phyloP scores from a whole-genome alignment of 1,284 basidiomycete genomes.

The Malassezia obtusa region DNA sequence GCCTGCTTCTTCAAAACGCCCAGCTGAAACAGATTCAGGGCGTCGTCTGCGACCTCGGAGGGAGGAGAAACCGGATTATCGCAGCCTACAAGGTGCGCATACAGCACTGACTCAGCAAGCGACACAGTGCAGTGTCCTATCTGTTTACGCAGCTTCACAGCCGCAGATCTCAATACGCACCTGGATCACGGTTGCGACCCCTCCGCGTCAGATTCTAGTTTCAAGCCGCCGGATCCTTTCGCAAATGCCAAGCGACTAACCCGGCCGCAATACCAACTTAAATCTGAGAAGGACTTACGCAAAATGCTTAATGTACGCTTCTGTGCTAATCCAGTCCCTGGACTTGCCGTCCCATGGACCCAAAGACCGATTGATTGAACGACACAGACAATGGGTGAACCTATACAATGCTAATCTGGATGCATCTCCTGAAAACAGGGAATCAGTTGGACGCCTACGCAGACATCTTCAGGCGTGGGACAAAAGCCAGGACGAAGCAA shows the following conservation, averaged over 20 bases:
- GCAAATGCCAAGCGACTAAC: slow-evolving; percentile 24
- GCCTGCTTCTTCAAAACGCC: not conserved
- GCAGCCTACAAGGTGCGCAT: not conserved
- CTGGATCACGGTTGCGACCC: slow-evolving; percentile 31
- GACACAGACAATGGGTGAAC: slow-evolving; percentile 43
- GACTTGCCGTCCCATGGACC: slow-evolving; percentile 25
- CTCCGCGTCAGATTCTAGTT: slow-evolving; percentile 12
- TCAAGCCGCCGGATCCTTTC: slow-evolving; percentile 11
- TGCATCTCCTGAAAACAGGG: slow-evolving; percentile 27
- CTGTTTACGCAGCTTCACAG: slow-evolving; percentile 29
- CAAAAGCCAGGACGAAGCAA: slow-evolving; percentile 10
- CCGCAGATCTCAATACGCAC: slow-evolving; percentile 32
- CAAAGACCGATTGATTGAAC: slow-evolving; percentile 27
- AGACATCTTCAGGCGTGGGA: slow-evolving; percentile 34
- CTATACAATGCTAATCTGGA: slow-evolving; percentile 45
- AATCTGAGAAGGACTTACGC: slow-evolving; percentile 30
- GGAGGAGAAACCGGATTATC: slow-evolving; percentile 7
- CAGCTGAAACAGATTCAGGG: not conserved
- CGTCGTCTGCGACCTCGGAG: not conserved
- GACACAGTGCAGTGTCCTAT: slow-evolving; percentile 34
- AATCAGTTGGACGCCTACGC: slow-evolving; percentile 18
- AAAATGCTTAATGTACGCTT: slow-evolving; percentile 24
- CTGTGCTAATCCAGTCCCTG: slow-evolving; percentile 4
- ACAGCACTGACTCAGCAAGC: slow-evolving; percentile 3
- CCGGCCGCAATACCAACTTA: slow-evolving; percentile 34